These are phyloP conservation scores for Rhodotorula sp. DNA, from an alignment of 1,284 basidiomycete genomes.

Conservation along the genomic window DNA sequence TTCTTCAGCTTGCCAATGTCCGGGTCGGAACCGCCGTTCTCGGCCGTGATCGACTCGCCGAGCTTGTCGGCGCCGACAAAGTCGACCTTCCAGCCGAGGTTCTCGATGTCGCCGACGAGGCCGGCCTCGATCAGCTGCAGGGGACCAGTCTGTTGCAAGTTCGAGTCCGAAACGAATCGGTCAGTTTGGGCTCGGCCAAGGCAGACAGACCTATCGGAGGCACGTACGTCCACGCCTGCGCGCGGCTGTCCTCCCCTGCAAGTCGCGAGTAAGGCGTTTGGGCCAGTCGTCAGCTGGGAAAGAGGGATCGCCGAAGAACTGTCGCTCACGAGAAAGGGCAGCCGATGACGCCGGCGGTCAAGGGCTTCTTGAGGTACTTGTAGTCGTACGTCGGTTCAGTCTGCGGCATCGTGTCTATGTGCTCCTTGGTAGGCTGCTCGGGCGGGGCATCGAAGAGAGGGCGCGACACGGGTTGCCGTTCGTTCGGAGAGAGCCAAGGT, in stretches of 20 bases:
- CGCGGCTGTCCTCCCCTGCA: constrained; percentile 58
- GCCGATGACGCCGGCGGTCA: constrained; percentile 43
- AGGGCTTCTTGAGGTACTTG: constrained; percentile 27
- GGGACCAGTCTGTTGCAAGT: constrained; percentile 57
- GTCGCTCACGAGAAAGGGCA: constrained; percentile 45
- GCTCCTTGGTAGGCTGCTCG: no score
- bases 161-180: neutral
- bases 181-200: no score
- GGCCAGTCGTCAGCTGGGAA: no score
- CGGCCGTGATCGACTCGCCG: constrained; percentile 53
- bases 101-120: constrained; percentile 68
- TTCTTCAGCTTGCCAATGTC: constrained; percentile 86
- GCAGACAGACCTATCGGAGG: no score
- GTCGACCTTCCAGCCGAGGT: constrained; percentile 81
- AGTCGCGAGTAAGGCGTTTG: rapidly evolving
- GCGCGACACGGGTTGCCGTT: no score
- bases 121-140: constrained; percentile 83
- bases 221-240: constrained; percentile 73
- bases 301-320: neutral
- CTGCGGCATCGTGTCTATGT: constrained; percentile 5
- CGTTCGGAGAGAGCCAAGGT: no score
- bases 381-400: constrained; percentile 23
- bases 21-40: constrained; percentile 55
- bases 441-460: no score
- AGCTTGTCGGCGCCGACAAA: constrained; percentile 89